These are phyloP conservation scores for Novymonas esmeraldas DNA, from an alignment of 208 protist genomes.

Conservation along the genomic window DNA sequence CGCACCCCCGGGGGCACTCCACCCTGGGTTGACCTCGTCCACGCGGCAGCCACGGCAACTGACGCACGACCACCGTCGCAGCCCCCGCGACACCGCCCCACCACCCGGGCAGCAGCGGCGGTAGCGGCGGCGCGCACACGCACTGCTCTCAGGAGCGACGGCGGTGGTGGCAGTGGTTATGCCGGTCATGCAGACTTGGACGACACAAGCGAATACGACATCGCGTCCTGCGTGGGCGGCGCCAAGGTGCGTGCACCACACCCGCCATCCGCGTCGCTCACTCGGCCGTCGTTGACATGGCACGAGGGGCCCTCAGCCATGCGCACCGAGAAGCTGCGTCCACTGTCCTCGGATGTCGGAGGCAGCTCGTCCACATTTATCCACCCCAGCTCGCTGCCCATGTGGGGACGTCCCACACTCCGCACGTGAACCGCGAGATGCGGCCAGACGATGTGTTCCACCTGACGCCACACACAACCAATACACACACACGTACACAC, in stretches of 20 bases:
- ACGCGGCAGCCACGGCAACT: too few relatives aligned
- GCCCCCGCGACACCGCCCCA: not conserved
- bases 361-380: not conserved
- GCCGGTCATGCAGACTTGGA: not conserved
- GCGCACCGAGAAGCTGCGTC: too few relatives aligned
- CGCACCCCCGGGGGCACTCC: not conserved
- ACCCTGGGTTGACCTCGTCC: not conserved
- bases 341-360: too few relatives aligned
- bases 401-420: conserved; percentile 9
- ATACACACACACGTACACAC: too few relatives aligned
- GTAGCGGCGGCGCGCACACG: not conserved
- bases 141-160: not conserved
- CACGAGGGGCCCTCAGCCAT: too few relatives aligned
- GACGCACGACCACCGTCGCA: not conserved
- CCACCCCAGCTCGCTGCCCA: not conserved
- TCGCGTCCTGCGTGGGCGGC: not conserved
- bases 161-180: not conserved
- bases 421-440: not conserved
- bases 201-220: not conserved
- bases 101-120: not conserved
- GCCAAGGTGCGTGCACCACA: not conserved
- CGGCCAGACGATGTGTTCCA: too few relatives aligned
- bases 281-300: too few relatives aligned
- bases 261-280: not conserved
- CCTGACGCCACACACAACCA: too few relatives aligned